phyloP scores from a whole-genome alignment of 1,284 basidiomycete species.

The Trichosporon asahii region DNA sequence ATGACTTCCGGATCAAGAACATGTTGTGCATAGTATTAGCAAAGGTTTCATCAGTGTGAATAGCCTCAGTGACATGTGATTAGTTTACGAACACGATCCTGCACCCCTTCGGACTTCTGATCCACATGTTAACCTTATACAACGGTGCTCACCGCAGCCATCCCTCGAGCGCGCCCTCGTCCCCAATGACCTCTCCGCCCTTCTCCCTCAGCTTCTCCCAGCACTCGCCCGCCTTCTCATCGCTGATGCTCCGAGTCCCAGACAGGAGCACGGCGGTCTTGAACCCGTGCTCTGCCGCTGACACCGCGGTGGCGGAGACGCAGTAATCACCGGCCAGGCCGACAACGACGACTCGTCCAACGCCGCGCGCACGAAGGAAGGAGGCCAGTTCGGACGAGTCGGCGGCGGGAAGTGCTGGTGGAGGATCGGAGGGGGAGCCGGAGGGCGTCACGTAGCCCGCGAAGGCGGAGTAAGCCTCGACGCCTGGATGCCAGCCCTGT shows the following conservation, averaged over 20 bases:
- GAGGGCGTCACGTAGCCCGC: slow-evolving; percentile 41
- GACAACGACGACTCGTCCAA: slow-evolving; percentile 57
- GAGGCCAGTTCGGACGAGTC: slow-evolving; percentile 46
- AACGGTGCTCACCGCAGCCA: slow-evolving; percentile 10
- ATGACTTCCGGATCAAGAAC: no score
- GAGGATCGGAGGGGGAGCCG: slow-evolving; percentile 23
- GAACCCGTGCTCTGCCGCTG: slow-evolving; percentile 30
- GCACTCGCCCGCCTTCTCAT: slow-evolving; percentile 7
- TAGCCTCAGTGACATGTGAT: no score
- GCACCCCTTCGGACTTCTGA: neutral
- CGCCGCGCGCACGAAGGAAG: slow-evolving; percentile 47
- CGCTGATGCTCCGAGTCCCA: slow-evolving; percentile 31
- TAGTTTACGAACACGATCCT: no score
- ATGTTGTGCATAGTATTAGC: no score
- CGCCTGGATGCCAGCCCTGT: slow-evolving; percentile 50
- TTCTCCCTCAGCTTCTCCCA: slow-evolving; percentile 16
- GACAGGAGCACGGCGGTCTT: slow-evolving; percentile 30
- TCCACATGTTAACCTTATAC: neutral
- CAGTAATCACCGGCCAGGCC: slow-evolving; percentile 66
- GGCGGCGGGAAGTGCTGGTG: slow-evolving; percentile 21
- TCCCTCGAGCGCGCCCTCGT: slow-evolving; percentile 12
- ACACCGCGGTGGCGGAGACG: slow-evolving; percentile 32
- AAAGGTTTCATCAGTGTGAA: no score
- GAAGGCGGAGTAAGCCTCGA: slow-evolving; percentile 61
- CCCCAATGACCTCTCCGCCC: slow-evolving; percentile 16